These are phyloP conservation scores for Dichotomocladium elegans DNA, from an alignment of 371 early-diverging fungal genomes.

Conservation along the genomic window DNA sequence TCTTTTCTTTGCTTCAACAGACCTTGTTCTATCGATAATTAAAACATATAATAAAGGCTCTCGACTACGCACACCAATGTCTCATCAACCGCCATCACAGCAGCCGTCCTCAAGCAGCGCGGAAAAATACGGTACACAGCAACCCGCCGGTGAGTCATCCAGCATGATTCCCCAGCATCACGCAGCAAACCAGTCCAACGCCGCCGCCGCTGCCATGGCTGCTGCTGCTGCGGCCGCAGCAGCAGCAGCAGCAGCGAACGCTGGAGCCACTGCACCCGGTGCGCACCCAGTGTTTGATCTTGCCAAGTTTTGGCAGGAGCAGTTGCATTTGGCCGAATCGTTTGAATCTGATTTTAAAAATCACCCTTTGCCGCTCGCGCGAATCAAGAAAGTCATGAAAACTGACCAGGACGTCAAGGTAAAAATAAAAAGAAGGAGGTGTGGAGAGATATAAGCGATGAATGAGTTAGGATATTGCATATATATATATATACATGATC, in stretches of 20 bases:
- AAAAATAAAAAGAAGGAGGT: slow-evolving; percentile 1
- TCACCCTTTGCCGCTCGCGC: slow-evolving; percentile 95
- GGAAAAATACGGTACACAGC: not conserved
- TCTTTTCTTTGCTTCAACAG: not conserved
- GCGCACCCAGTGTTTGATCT: slow-evolving; percentile 45
- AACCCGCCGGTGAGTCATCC: not conserved
- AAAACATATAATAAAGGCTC: too few relatives aligned
- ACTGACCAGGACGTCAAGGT: slow-evolving; percentile 86
- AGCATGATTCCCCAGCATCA: slow-evolving; percentile 4
- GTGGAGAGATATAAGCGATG: not conserved
- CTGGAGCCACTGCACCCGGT: slow-evolving; percentile 6
- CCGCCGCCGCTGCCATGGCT: not conserved
- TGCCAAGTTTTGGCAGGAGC: slow-evolving; percentile 45
- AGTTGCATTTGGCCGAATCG: slow-evolving; percentile 26
- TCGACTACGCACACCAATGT: too few relatives aligned
- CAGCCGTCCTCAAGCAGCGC: slow-evolving; percentile 1
- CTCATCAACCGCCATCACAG: slow-evolving; percentile 5
- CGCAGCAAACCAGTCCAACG: not conserved
- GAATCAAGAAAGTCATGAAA: slow-evolving; percentile 99
- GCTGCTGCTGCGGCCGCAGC: slow-evolving; percentile 6
- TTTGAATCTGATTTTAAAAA: slow-evolving; percentile 81
- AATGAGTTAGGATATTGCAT: not conserved
- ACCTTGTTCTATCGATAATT: not conserved
- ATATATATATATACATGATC: too few relatives aligned
- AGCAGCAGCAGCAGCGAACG: slow-evolving; percentile 3